Evolutionary conservation across 1,284 basidiomycete species (phyloP).

Genomic region (Irpex sp.): DNA sequence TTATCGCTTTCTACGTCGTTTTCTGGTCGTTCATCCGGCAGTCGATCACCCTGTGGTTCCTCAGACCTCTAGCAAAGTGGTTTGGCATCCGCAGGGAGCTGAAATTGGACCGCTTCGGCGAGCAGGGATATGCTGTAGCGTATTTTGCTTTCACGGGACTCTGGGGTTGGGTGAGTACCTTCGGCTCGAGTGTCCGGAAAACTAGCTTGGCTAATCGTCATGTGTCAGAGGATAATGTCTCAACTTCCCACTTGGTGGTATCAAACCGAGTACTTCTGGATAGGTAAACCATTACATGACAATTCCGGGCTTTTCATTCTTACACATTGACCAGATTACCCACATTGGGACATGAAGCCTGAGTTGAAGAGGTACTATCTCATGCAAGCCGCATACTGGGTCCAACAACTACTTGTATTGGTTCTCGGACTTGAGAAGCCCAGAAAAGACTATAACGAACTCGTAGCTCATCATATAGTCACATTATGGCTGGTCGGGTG

Average conservation of each 20-base stretch:
- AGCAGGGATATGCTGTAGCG: slow-evolving; percentile 84
- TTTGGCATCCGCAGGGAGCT: slow-evolving; percentile 65
- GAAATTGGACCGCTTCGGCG: slow-evolving; percentile 84
- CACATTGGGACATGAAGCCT: slow-evolving; percentile 85
- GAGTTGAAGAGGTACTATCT: slow-evolving; percentile 92
- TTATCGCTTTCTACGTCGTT: slow-evolving; percentile 85
- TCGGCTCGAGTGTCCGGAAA: background rate
- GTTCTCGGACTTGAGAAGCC: slow-evolving; percentile 91
- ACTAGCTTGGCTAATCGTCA: no score
- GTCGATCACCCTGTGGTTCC: slow-evolving; percentile 67
- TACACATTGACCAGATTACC: slow-evolving; percentile 56
- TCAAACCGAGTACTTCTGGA: slow-evolving; percentile 79
- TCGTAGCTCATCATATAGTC: slow-evolving; percentile 87
- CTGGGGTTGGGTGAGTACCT: slow-evolving; percentile 71
- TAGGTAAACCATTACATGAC: slow-evolving; percentile 41
- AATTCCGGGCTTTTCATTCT: background rate
- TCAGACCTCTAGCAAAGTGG: slow-evolving; percentile 66
- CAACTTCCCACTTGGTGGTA: slow-evolving; percentile 91
- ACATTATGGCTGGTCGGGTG: slow-evolving; percentile 94
- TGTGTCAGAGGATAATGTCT: slow-evolving; percentile 75
- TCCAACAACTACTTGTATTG: slow-evolving; percentile 89
- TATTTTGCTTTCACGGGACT: slow-evolving; percentile 75
- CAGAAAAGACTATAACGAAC: slow-evolving; percentile 87
- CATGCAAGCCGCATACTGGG: slow-evolving; percentile 89
- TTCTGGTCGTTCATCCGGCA: slow-evolving; percentile 94